phyloP scores from a whole-genome alignment of 768 basidiomycete genomes.

The Termitomyces sp. region DNA sequence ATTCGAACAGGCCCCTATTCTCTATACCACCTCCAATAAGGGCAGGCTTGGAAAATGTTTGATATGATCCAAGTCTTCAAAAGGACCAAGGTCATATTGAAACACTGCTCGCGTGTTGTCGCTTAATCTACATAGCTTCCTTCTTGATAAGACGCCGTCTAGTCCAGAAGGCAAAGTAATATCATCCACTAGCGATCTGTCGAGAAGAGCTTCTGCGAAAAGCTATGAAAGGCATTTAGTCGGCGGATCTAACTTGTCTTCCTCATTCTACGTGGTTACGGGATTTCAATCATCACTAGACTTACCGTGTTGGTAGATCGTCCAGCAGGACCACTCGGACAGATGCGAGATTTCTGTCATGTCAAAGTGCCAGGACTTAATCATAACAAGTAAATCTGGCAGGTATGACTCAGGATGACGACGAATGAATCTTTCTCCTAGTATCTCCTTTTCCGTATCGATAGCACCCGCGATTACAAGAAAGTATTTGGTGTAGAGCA shows the following conservation, averaged over 20 bases:
- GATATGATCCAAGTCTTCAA: neutral
- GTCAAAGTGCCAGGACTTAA: neutral
- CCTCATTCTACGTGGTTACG: neutral
- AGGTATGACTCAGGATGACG: slow-evolving; percentile 3
- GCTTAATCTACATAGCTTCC: neutral
- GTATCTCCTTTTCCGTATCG: no score
- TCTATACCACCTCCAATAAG: neutral
- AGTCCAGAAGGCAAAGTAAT: neutral
- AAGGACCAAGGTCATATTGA: neutral
- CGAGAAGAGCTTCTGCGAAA: neutral
- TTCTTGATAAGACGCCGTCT: neutral
- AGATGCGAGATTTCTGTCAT: neutral
- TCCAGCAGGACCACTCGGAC: neutral
- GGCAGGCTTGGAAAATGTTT: neutral
- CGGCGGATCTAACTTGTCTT: neutral
- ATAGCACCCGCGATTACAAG: neutral
- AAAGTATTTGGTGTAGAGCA: neutral
- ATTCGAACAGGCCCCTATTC: no score
- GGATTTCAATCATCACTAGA: neutral
- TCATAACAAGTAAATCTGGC: neutral
- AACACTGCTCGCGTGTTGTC: neutral
- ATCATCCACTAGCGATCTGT: neutral
- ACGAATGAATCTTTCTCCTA: neutral
- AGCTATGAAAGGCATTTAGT: neutral
- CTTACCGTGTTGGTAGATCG: neutral